A percentile compares a stretch with the other conserved stretches of the same genome.
These are phyloP conservation scores for Coniochaeta sp. DNA, from an alignment of 2,329 filamentous ascomycete species.

Conservation along the genomic window DNA sequence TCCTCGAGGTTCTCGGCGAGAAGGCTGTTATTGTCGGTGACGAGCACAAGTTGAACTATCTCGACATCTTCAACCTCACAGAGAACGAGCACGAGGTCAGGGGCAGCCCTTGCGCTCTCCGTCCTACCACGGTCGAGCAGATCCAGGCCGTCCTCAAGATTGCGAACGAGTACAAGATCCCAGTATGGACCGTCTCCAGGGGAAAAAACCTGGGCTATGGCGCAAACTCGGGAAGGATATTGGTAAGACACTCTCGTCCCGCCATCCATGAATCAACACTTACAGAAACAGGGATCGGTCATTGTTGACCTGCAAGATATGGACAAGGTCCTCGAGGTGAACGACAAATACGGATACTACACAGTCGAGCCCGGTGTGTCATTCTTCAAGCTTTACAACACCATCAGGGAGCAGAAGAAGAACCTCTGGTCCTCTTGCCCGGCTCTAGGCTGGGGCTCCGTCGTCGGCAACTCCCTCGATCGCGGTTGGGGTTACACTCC, in stretches of 20 bases:
- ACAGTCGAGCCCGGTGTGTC: background rate
- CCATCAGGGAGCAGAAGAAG: background rate
- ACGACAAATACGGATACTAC: background rate
- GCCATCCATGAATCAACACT: background rate
- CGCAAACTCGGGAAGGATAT: background rate
- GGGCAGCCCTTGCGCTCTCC: slow-evolving; percentile 6
- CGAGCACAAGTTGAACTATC: slow-evolving; percentile 8
- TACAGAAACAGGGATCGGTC: background rate
- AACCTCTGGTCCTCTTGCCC: background rate
- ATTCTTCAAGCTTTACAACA: slow-evolving; percentile 1
- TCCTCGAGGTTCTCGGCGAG: slow-evolving; percentile 24
- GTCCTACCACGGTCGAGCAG: slow-evolving; percentile 1
- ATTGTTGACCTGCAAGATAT: background rate
- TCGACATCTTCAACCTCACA: slow-evolving; percentile 7
- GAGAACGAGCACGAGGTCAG: slow-evolving; percentile 8
- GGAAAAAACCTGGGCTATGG: slow-evolving; percentile 12
- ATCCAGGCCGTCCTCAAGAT: background rate
- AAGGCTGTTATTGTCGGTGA: slow-evolving; percentile 3
- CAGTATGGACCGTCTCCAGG: slow-evolving; percentile 21
- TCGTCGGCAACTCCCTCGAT: background rate
- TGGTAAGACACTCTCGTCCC: background rate
- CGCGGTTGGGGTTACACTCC: background rate
- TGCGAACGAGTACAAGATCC: slow-evolving; percentile 19
- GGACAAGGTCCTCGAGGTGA: background rate
- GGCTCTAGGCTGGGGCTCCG: background rate